These are phyloP conservation scores for Pleurotus eryngii DNA, from an alignment of 768 basidiomycete genomes.

Conservation along the genomic window DNA sequence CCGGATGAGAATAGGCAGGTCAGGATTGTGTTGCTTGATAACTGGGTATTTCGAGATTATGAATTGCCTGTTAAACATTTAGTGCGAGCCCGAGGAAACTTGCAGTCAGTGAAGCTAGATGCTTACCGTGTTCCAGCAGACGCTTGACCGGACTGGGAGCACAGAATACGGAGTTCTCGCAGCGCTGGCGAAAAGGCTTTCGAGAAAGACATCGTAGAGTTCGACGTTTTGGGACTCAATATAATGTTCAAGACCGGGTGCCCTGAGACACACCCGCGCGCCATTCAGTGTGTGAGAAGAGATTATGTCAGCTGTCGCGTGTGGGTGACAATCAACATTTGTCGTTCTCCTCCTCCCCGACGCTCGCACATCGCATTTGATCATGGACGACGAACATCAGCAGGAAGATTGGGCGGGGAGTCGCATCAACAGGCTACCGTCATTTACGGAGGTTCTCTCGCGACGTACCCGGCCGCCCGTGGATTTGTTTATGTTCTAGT, in stretches of 20 bases:
- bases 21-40: constrained; percentile 81
- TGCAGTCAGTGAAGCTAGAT: no score
- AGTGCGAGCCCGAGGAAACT: not conserved
- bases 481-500: constrained; percentile 99
- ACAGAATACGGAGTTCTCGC: constrained; percentile 76
- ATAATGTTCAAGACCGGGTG: no score
- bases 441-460: constrained; percentile 87
- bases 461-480: constrained; percentile 91
- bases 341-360: no score
- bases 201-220: constrained; percentile 55
- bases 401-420: constrained; percentile 75
- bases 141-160: constrained; percentile 71
- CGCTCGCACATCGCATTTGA: constrained; percentile 12
- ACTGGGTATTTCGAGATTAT: constrained; percentile 68
- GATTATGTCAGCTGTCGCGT: not conserved
- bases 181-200: constrained; percentile 75
- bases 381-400: constrained; percentile 50
- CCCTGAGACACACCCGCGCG: no score
- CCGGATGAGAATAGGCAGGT: constrained; percentile 80
- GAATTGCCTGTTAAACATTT: constrained; percentile 59
- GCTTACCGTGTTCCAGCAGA: constrained; percentile 78
- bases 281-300: not conserved
- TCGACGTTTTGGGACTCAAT: not conserved
- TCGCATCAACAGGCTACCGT: constrained; percentile 77
- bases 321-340: constrained; percentile 2